Evolutionary conservation across 108 stramenopile species (phyloP).

Genomic region (Pseudonitzschia multiseries): DNA sequence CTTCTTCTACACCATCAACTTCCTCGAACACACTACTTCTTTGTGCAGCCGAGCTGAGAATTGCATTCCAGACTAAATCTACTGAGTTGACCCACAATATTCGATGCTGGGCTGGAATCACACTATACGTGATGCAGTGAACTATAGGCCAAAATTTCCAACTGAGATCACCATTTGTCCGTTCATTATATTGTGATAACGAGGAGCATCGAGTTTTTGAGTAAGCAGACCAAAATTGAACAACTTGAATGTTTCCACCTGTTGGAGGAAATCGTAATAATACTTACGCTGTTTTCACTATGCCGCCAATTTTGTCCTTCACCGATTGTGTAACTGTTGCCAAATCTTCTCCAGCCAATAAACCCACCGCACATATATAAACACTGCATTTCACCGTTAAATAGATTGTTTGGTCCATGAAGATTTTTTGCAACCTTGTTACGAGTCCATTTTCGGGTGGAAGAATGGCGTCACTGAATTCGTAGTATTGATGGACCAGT

Average conservation of each 20-base stretch:
- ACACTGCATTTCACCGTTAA: constrained; percentile 86
- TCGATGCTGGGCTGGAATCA: constrained; percentile 88
- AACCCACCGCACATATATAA: constrained; percentile 83
- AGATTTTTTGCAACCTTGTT: constrained; percentile 87
- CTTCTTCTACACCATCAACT: constrained; percentile 2
- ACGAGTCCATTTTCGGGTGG: constrained; percentile 83
- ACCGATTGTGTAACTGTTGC: constrained; percentile 63
- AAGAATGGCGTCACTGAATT: constrained; percentile 88
- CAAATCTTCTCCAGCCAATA: constrained; percentile 71
- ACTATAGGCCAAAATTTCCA: constrained; percentile 97
- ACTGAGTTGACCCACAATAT: constrained; percentile 94
- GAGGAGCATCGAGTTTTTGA: not conserved
- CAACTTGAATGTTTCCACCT: not conserved
- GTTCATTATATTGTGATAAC: not conserved
- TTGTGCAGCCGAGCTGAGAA: constrained; percentile 68
- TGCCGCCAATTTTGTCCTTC: constrained; percentile 71
- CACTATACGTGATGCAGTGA: constrained; percentile 84
- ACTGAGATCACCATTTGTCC: not conserved
- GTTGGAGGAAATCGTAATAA: not conserved
- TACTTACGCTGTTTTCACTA: constrained; percentile 75
- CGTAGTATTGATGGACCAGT: constrained; percentile 92
- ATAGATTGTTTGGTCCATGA: constrained; percentile 95
- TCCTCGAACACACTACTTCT: constrained; percentile 15
- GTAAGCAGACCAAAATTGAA: not conserved
- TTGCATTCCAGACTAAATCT: constrained; percentile 90